Conservation (phyloP, 208 protist species). For the Crithidia acanthocephali region DNA sequence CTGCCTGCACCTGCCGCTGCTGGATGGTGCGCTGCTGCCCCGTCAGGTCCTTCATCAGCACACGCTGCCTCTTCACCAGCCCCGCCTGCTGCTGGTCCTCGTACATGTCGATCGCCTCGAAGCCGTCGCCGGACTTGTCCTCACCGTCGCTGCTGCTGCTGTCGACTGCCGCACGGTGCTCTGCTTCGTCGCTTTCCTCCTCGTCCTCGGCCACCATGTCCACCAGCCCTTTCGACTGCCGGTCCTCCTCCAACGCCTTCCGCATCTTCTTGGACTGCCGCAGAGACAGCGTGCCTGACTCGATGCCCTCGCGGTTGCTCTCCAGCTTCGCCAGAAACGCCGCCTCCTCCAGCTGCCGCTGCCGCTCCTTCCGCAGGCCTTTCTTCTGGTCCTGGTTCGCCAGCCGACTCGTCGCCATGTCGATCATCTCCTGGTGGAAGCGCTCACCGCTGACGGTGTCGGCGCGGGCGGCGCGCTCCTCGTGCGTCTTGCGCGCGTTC, state of each 20-base stretch:
- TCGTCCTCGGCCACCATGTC: constrained; percentile 28
- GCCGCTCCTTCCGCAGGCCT: constrained; percentile 97
- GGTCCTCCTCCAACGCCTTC: constrained; percentile 80
- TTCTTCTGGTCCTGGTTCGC: constrained; percentile 99
- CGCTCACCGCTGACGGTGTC: constrained; percentile 98
- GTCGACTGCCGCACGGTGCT: not conserved
- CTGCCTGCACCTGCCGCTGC: constrained; percentile 29
- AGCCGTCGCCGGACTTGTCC: constrained; percentile 19
- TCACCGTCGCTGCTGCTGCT: constrained; percentile 5
- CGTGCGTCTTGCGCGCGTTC: constrained; percentile 87
- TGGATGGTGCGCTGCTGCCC: constrained; percentile 31
- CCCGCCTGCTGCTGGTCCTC: constrained; percentile 69
- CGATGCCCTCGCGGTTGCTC: constrained; percentile 97
- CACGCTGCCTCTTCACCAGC: constrained; percentile 60
- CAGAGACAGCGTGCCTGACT: constrained; percentile 93
- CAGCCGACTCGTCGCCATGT: constrained; percentile 98
- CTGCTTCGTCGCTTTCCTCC: constrained; percentile 31
- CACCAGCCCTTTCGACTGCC: constrained; percentile 29
- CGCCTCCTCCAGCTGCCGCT: constrained; percentile 98
- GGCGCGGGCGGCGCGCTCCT: constrained; percentile 95
- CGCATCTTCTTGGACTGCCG: constrained; percentile 69
- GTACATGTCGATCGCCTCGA: constrained; percentile 74
- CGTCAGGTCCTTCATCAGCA: constrained; percentile 63
- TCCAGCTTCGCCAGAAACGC: constrained; percentile 97
- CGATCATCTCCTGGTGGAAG: constrained; percentile 98